Percentiles rank a stretch among this genome's conserved stretches.
phyloP scores from a whole-genome alignment of 257 asterid species.

The Forsythia suspensa region DNA sequence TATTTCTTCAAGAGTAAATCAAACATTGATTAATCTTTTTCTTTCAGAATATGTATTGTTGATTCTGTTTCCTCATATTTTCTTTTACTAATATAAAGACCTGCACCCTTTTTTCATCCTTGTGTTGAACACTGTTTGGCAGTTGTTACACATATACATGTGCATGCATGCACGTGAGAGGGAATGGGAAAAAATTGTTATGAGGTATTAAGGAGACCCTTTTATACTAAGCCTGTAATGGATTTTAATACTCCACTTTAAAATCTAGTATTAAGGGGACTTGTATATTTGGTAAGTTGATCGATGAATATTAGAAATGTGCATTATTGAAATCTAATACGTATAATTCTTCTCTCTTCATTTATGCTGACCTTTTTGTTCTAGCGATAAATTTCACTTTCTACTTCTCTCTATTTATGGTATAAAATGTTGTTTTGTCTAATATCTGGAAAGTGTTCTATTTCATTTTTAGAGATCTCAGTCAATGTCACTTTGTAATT shows the following conservation, averaged over 20 bases:
- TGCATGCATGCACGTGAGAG: background rate
- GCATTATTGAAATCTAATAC: background rate
- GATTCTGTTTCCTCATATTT: background rate
- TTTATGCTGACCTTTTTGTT: background rate
- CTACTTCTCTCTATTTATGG: background rate
- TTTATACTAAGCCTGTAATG: too few relatives aligned
- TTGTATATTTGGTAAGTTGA: too few relatives aligned
- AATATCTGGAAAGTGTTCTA: background rate
- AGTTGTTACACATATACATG: too few relatives aligned
- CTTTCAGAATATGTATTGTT: background rate
- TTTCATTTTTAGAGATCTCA: background rate
- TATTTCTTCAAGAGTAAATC: background rate
- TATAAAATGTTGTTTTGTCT: background rate
- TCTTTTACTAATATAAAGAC: background rate
- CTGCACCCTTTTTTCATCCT: background rate
- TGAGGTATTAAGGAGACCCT: background rate
- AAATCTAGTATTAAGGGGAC: too few relatives aligned
- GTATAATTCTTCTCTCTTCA: background rate
- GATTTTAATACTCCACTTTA: too few relatives aligned
- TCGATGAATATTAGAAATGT: background rate
- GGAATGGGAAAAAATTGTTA: background rate
- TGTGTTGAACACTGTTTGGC: too few relatives aligned
- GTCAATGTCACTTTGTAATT: slow-evolving; percentile 5
- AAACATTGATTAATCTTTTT: background rate
- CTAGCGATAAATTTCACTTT: background rate